phyloP scores from a whole-genome alignment of 108 stramenopile genomes.

The Nitzschia sp. region DNA sequence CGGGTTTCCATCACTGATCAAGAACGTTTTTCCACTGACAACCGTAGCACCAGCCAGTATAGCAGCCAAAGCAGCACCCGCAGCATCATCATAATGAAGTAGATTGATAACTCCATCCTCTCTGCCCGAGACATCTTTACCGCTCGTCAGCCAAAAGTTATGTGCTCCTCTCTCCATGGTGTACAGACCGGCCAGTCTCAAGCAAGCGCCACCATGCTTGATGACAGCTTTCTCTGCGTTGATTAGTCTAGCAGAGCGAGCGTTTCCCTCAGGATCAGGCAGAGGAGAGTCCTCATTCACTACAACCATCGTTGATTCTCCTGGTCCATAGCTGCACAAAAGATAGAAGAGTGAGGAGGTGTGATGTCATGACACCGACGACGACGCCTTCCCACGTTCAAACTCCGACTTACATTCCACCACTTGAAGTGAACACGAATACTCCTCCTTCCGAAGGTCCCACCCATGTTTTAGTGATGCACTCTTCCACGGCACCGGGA shows the following conservation, averaged over 20 bases:
- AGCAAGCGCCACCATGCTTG: slow-evolving; percentile 51
- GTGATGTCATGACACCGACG: too few relatives aligned
- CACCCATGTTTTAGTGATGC: slow-evolving; percentile 50
- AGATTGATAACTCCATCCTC: slow-evolving; percentile 84
- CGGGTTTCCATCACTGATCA: slow-evolving; percentile 87
- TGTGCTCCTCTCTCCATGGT: slow-evolving; percentile 81
- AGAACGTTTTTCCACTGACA: slow-evolving; percentile 53
- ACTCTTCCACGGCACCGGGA: slow-evolving; percentile 55
- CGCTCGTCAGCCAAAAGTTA: slow-evolving; percentile 78
- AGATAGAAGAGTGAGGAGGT: not conserved
- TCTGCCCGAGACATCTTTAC: slow-evolving; percentile 62
- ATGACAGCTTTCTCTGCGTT: slow-evolving; percentile 63
- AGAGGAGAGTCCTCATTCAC: slow-evolving; percentile 62
- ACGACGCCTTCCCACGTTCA: too few relatives aligned
- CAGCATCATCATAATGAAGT: slow-evolving; percentile 91
- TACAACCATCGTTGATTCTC: slow-evolving; percentile 36
- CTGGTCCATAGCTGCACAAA: slow-evolving; percentile 22
- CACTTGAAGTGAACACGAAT: slow-evolving; percentile 86
- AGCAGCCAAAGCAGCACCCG: slow-evolving; percentile 66
- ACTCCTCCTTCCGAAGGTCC: slow-evolving; percentile 51
- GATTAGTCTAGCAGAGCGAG: slow-evolving; percentile 59
- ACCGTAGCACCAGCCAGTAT: slow-evolving; percentile 37
- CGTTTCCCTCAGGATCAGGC: slow-evolving; percentile 35
- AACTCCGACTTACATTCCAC: slow-evolving; percentile 75
- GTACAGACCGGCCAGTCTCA: slow-evolving; percentile 84